These are phyloP conservation scores for Picochlorum sp. DNA, from an alignment of 139 green algal genomes.

Conservation along the genomic window DNA sequence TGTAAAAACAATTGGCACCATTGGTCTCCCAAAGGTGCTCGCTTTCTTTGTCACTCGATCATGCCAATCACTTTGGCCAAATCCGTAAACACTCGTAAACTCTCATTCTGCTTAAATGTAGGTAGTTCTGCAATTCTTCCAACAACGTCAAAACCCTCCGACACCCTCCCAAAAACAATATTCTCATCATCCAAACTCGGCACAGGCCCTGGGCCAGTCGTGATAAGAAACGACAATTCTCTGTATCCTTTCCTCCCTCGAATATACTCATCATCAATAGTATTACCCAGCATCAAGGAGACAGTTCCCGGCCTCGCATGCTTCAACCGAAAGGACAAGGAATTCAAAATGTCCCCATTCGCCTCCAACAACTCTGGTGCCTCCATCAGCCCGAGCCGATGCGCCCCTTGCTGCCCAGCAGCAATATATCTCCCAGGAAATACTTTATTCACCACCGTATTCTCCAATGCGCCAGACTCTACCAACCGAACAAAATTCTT, in stretches of 20 bases:
- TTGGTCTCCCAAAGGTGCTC: slow-evolving; percentile 51
- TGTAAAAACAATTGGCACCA: slow-evolving; percentile 58
- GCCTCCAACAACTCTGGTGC: slow-evolving; percentile 14
- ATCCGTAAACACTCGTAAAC: slow-evolving; percentile 38
- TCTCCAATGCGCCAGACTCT: slow-evolving; percentile 11
- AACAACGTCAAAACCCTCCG: slow-evolving; percentile 28
- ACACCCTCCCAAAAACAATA: slow-evolving; percentile 63
- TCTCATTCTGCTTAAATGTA: slow-evolving; percentile 37
- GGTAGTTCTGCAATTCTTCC: slow-evolving; percentile 26
- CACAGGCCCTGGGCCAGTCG: slow-evolving; percentile 53
- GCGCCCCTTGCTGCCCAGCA: slow-evolving; percentile 29
- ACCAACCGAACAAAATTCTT: slow-evolving; percentile 43
- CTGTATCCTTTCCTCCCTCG: slow-evolving; percentile 16
- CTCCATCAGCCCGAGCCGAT: slow-evolving; percentile 42
- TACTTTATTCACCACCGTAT: slow-evolving; percentile 38
- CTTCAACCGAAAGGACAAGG: slow-evolving; percentile 32
- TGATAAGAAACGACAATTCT: slow-evolving; percentile 26
- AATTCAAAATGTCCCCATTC: slow-evolving; percentile 40
- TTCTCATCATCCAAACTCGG: slow-evolving; percentile 58
- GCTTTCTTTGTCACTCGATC: slow-evolving; percentile 43
- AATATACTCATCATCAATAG: slow-evolving; percentile 48
- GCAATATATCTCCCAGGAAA: slow-evolving; percentile 23
- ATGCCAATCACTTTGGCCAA: slow-evolving; percentile 58
- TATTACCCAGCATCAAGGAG: slow-evolving; percentile 44
- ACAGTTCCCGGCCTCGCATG: slow-evolving; percentile 54